Conservation (phyloP, 225 moss, liverwort and hornwort species). For the Sphagnum tenellum region DNA sequence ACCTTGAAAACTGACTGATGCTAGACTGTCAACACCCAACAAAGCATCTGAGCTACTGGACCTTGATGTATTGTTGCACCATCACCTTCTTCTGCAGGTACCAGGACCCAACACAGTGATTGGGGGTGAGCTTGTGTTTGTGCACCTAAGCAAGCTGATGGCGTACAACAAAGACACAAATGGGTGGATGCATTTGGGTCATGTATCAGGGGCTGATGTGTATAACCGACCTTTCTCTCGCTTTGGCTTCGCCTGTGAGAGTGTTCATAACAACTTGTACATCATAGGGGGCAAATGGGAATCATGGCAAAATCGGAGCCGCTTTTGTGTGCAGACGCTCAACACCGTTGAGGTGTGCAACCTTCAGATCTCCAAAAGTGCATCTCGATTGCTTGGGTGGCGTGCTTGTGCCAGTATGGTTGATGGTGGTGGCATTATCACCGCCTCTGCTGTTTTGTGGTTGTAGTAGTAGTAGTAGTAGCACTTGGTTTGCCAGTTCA, state of each 20-base stretch:
- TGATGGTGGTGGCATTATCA: slow-evolving; percentile 24
- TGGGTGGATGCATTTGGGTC: slow-evolving; percentile 32
- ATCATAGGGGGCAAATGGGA: slow-evolving; percentile 46
- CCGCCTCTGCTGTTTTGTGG: slow-evolving; percentile 40
- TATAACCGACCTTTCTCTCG: slow-evolving; percentile 23
- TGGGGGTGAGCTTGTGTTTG: slow-evolving; percentile 37
- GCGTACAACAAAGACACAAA: slow-evolving; percentile 25
- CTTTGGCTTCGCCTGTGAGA: slow-evolving; percentile 53
- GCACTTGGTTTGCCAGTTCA: no score
- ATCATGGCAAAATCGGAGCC: slow-evolving; percentile 22
- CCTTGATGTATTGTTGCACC: no score
- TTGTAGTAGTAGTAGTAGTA: slow-evolving; percentile 11
- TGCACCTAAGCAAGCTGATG: slow-evolving; percentile 40
- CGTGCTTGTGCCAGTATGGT: slow-evolving; percentile 33
- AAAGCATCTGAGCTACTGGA: no score
- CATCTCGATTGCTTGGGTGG: slow-evolving; percentile 30
- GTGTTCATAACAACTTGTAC: slow-evolving; percentile 37
- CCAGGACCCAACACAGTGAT: slow-evolving; percentile 40
- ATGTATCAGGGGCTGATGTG: slow-evolving; percentile 21
- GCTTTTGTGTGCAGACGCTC: slow-evolving; percentile 16
- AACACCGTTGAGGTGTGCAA: slow-evolving; percentile 56
- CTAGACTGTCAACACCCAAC: no score
- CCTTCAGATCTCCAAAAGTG: slow-evolving; percentile 11
- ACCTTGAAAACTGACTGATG: no score
- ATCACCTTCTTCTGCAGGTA: slow-evolving; percentile 19